Evolutionary conservation across 2,329 filamentous ascomycete species (phyloP).

Genomic region (Mycosphaerelloides madeirae): DNA sequence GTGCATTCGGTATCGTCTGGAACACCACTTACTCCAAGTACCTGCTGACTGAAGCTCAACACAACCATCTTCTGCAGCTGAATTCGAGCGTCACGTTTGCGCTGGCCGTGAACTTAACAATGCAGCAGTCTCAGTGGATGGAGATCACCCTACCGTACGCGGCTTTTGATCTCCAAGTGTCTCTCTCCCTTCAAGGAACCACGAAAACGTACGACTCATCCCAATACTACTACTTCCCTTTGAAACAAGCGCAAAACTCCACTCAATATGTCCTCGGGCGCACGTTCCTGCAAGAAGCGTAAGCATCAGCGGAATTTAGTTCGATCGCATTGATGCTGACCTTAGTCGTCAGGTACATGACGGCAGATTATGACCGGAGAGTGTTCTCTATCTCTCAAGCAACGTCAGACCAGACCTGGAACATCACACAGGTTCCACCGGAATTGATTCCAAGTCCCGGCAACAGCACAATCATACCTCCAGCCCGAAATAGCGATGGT

Average conservation of each 20-base stretch:
- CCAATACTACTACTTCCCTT: constrained; percentile 26
- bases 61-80: constrained; percentile 27
- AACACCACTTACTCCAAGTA: constrained; percentile 36
- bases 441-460: background rate
- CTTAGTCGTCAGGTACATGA: too few species aligned
- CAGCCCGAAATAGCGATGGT: too few species aligned
- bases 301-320: too few species aligned
- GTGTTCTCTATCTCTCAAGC: constrained; percentile 13
- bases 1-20: constrained; percentile 38
- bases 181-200: constrained; percentile 3
- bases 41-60: constrained; percentile 36
- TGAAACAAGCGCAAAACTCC: constrained; percentile 22
- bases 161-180: constrained; percentile 26
- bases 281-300: constrained; percentile 28
- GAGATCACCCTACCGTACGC: constrained; percentile 27
- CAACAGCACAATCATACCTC: background rate
- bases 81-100: constrained; percentile 38
- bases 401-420: constrained; percentile 1
- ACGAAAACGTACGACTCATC: too few species aligned
- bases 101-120: constrained; percentile 7
- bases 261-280: constrained; percentile 28
- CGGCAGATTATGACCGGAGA: constrained; percentile 11
- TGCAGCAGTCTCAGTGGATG: constrained; percentile 7
- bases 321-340: too few species aligned
- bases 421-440: background rate